These are phyloP conservation scores for Biscogniauxia marginata DNA, from an alignment of 2,329 filamentous ascomycete genomes.

Conservation along the genomic window DNA sequence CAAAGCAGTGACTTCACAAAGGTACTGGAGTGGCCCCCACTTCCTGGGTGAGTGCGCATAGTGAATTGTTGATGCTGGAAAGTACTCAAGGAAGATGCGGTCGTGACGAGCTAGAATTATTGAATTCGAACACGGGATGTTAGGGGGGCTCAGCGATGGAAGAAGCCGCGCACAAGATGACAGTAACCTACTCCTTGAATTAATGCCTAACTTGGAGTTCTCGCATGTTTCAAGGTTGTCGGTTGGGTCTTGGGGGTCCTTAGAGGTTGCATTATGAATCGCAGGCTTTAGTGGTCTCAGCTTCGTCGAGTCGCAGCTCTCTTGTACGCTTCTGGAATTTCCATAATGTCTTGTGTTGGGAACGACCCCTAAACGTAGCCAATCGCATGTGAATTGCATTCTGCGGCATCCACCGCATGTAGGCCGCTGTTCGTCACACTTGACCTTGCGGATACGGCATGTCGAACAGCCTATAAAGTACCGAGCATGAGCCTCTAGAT, in stretches of 20 bases:
- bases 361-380: background rate
- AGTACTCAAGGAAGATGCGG: constrained; percentile 2
- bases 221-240: background rate
- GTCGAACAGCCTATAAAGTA: constrained; percentile 5
- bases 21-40: constrained; percentile 4
- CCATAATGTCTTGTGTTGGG: background rate
- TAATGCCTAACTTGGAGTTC: background rate
- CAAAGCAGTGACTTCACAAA: constrained; percentile 1
- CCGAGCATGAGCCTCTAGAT: background rate
- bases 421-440: constrained; percentile 7
- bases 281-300: background rate
- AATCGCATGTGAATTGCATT: constrained; percentile 7
- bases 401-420: constrained; percentile 2
- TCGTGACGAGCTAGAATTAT: constrained; percentile 1
- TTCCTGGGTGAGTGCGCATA: background rate
- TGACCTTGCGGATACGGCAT: constrained; percentile 11
- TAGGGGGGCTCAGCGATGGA: background rate
- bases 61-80: constrained; percentile 6
- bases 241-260: background rate
- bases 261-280: background rate
- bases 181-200: background rate
- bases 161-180: background rate
- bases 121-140: constrained; percentile 1
- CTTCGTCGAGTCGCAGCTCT: background rate
- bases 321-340: background rate